phyloP scores from a whole-genome alignment of 345 rosid genomes.

The Rhizophora apiculata region DNA sequence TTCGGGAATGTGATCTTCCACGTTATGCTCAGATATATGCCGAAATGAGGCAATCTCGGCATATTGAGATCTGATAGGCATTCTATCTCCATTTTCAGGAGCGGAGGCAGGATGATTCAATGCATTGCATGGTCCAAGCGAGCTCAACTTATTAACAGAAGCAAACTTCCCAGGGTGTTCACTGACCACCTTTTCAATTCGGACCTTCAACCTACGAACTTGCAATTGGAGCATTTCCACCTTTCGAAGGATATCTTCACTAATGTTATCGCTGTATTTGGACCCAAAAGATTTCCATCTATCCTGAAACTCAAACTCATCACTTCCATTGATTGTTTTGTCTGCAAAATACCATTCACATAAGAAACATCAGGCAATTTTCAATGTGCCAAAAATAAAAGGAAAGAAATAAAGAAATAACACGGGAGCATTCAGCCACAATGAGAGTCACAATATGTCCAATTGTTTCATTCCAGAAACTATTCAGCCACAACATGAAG shows the following conservation, averaged over 20 bases:
- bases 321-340: constrained; percentile 32
- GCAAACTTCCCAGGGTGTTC: constrained; percentile 57
- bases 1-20: constrained; percentile 37
- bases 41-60: constrained; percentile 17
- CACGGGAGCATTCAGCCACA: too few species aligned
- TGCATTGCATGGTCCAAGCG: constrained; percentile 34
- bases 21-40: constrained; percentile 14
- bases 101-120: constrained; percentile 32
- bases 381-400: neutral
- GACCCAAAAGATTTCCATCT: constrained; percentile 43
- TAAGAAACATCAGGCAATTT: constrained; percentile 6
- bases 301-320: constrained; percentile 37
- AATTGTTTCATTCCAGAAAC: too few species aligned
- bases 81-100: constrained; percentile 34
- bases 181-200: constrained; percentile 56
- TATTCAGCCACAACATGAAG: too few species aligned
- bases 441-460: too few species aligned
- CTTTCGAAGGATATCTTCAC: constrained; percentile 58
- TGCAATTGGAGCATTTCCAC: constrained; percentile 49
- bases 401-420: neutral
- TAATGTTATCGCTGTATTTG: constrained; percentile 37
- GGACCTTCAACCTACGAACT: constrained; percentile 45
- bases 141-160: constrained; percentile 44
- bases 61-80: constrained; percentile 31
- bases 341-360: constrained; percentile 31